A percentile compares a stretch with the other conserved stretches of the same genome.
Conservation (phyloP, 139 green algal genomes). For the Pseudopediastrum boryanum region DNA sequence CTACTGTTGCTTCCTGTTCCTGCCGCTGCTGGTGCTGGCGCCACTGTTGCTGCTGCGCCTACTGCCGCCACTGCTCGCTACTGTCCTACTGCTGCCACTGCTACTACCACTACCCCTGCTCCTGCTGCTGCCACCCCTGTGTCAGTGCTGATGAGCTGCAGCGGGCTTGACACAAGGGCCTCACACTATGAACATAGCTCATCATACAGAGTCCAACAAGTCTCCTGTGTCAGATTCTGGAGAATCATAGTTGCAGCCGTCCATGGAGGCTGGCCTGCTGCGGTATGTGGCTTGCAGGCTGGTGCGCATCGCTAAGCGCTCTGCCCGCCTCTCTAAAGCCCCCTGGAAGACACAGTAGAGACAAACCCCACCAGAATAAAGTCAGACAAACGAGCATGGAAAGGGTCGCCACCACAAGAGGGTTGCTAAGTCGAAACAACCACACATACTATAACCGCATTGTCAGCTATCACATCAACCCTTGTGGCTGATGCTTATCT, state of each 20-base stretch:
- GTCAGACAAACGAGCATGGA: background rate
- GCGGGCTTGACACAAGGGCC: background rate
- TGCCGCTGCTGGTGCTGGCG: background rate
- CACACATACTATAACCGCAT: background rate
- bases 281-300: conserved; percentile 11
- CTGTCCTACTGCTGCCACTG: background rate
- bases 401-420: background rate
- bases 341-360: conserved; percentile 11
- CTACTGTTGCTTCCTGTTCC: background rate
- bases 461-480: background rate
- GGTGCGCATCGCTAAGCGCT: conserved; percentile 55
- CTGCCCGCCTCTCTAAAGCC: conserved; percentile 40
- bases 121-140: background rate
- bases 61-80: background rate
- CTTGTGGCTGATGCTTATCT: background rate
- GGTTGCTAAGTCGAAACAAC: background rate
- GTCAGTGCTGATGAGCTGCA: background rate
- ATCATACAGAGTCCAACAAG: background rate
- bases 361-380: background rate
- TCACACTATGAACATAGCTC: background rate
- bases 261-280: background rate
- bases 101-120: background rate
- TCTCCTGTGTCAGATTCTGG: background rate
- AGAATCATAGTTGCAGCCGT: background rate
- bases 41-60: background rate